Conservation (phyloP, 1,284 basidiomycete genomes). For the Peniophora sp. region DNA sequence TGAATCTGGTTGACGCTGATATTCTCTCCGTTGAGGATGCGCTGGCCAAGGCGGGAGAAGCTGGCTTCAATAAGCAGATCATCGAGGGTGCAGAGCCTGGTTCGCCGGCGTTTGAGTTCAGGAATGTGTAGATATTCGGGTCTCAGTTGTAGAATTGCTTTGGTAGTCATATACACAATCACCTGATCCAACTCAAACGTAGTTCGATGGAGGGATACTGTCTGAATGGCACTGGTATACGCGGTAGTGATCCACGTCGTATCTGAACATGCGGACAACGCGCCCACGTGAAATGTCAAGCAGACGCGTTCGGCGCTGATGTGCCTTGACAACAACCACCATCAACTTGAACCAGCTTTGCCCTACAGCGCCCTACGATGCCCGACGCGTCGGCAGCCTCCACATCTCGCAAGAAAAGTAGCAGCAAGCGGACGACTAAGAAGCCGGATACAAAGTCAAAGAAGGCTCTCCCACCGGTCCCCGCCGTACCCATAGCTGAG, state of each 20-base stretch:
- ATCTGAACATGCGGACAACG: neutral
- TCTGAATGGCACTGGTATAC: conserved; percentile 17
- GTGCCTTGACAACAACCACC: no score
- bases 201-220: no score
- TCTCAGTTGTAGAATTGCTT: no score
- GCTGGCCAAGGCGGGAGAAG: conserved; percentile 35
- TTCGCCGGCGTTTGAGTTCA: conserved; percentile 70
- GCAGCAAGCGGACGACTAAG: conserved; percentile 19
- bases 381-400: conserved; percentile 16
- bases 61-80: conserved; percentile 57
- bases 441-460: conserved; percentile 9
- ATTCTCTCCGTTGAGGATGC: conserved; percentile 71
- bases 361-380: no score
- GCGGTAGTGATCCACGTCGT: conserved; percentile 15
- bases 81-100: conserved; percentile 88
- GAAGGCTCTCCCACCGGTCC: no score
- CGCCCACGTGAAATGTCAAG: neutral
- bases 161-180: no score
- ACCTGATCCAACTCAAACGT: no score
- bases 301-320: no score
- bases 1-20: conserved; percentile 70
- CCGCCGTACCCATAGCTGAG: no score
- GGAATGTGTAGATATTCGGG: conserved; percentile 7
- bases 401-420: conserved; percentile 18
- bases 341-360: no score